phyloP scores from a whole-genome alignment of 2,329 filamentous ascomycete species.

The Fusarium staphyleae region DNA sequence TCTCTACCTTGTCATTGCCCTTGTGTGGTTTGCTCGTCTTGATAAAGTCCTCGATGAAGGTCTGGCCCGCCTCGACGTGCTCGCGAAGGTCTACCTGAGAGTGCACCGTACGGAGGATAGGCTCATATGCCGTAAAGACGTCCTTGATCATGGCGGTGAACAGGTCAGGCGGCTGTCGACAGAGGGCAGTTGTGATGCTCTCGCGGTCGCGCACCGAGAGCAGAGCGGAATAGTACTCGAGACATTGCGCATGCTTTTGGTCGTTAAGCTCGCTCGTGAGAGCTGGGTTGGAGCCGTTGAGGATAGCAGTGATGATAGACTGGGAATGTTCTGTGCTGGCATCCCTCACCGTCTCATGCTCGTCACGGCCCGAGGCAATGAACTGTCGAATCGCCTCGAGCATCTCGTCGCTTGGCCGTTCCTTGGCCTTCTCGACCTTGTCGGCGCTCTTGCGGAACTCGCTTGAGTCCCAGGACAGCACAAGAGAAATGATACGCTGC shows the following conservation, averaged over 20 bases:
- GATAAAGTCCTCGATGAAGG: slow-evolving; percentile 76
- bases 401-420: slow-evolving; percentile 64
- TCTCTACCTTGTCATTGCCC: slow-evolving; percentile 22
- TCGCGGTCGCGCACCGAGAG: slow-evolving; percentile 78
- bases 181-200: slow-evolving; percentile 70
- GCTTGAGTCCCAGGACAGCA: slow-evolving; percentile 74
- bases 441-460: slow-evolving; percentile 72
- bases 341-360: slow-evolving; percentile 66
- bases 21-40: slow-evolving; percentile 59
- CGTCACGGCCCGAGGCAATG: slow-evolving; percentile 57
- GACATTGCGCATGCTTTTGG: slow-evolving; percentile 67
- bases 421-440: slow-evolving; percentile 68
- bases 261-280: slow-evolving; percentile 59
- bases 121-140: slow-evolving; percentile 72
- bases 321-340: slow-evolving; percentile 57
- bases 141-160: slow-evolving; percentile 74
- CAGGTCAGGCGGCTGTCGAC: slow-evolving; percentile 72
- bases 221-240: slow-evolving; percentile 75
- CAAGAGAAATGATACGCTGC: slow-evolving; percentile 77
- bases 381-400: slow-evolving; percentile 67
- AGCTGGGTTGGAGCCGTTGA: slow-evolving; percentile 59
- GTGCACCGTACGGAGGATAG: slow-evolving; percentile 76
- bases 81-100: slow-evolving; percentile 74
- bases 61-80: slow-evolving; percentile 70
- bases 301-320: slow-evolving; percentile 73